Conservation (phyloP, 2,329 filamentous ascomycete genomes). For the Aspergillus transmontanensis region DNA sequence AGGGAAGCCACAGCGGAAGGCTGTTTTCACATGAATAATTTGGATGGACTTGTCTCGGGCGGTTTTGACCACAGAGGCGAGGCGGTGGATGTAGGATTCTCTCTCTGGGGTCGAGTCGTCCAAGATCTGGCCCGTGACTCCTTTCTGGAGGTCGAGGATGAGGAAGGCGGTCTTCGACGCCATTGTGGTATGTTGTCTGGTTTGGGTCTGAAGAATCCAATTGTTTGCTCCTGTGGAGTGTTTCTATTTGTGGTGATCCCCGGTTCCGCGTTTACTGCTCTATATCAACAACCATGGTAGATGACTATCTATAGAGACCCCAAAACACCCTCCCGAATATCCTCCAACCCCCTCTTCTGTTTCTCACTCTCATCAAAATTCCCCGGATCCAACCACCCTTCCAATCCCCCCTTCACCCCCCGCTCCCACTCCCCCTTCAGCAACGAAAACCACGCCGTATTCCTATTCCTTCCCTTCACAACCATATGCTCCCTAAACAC, state of each 20-base stretch:
- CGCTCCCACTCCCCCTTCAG: constrained; percentile 63
- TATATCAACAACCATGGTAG: too few relatives aligned
- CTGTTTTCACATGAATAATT: constrained; percentile 34
- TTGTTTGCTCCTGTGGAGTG: too few relatives aligned
- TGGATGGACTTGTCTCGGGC: neutral
- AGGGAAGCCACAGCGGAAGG: constrained; percentile 35
- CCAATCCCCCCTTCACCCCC: neutral
- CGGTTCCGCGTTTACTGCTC: too few relatives aligned
- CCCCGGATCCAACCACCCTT: neutral
- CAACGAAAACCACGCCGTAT: constrained; percentile 65
- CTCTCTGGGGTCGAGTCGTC: neutral
- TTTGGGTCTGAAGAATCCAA: neutral
- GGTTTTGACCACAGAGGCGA: neutral
- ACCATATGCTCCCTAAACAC: constrained; percentile 65
- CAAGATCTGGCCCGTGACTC: neutral
- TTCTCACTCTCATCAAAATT: neutral
- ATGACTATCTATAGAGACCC: too few relatives aligned
- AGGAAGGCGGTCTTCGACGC: neutral
- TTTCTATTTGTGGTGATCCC: too few relatives aligned
- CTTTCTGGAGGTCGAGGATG: neutral
- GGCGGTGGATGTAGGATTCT: neutral
- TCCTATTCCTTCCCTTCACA: constrained; percentile 57
- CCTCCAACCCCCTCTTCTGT: neutral
- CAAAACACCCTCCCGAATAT: neutral
- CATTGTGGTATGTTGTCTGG: neutral